Evolutionary conservation across 805 yeast species (phyloP), one percentile per base, ranked within the genome.

Genomic region (Groenewaldozyma tartarivorans): DNA sequence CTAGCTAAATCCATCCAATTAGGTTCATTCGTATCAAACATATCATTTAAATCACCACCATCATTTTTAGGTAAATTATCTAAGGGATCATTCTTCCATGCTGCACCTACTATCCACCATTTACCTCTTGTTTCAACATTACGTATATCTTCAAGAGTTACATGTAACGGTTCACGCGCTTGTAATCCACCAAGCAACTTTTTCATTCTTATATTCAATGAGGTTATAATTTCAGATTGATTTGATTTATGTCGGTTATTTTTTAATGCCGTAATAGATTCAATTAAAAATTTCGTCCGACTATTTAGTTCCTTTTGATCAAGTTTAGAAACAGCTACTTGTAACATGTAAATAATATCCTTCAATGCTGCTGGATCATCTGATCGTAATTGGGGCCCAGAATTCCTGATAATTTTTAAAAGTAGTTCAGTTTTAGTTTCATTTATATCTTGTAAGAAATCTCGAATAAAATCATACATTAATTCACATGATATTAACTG

Each of bases 61-160:
- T 71, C 71, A 3, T 63, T 64, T 33, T 66, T 67, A 2, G 56
- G 2, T n/a, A 13, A 39, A 47, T 17, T 24, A 6, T 24, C 35
- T 3, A 11, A 16, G 34, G 62, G 68, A 41, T 67, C 63, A 2
- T 95, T 96, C 54, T 77, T 84, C 96, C 96, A 92, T 0, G 98
- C 95, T 1, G 97, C 84, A 38, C 99, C 99, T 22, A 92, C 90
- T 24, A 92, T 68, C 99, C 99, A 92, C 99, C 99, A 92, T 61
- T 90, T 92, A 43, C 99, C 99, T 48, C 77, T 76, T 1, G 80
- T 74, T 11, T 80, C 83, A 19, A 85, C 71, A 46, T 74, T 76
- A 37, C 74, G 76, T 43, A 92, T 86, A 63, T 92, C 99, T 35
- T 76, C 79, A 17, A 90, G 64, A 2, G 84, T 66, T 0, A 92